Evolutionary conservation across 2,329 filamentous ascomycete genomes (phyloP).

Genomic region (Aspergillus tamarii): DNA sequence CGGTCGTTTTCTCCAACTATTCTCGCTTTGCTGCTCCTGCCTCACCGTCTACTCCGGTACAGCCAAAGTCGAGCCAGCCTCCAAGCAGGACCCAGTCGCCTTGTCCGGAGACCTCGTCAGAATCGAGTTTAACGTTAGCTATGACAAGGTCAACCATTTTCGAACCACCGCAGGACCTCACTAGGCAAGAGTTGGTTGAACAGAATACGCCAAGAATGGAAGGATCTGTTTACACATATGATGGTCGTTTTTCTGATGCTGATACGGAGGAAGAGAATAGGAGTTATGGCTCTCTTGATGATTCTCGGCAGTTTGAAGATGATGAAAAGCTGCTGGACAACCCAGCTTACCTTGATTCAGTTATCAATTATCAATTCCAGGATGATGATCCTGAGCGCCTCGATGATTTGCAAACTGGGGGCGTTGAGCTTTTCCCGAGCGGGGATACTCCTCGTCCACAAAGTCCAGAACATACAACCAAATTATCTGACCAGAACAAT

Average conservation of each 20-base stretch:
- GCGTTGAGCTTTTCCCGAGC: conserved; percentile 8
- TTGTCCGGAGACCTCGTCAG: conserved; percentile 25
- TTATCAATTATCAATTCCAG: conserved; percentile 39
- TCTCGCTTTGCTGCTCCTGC: conserved; percentile 39
- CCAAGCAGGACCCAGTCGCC: conserved; percentile 34
- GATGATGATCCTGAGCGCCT: conserved; percentile 36
- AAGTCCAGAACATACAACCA: conserved; percentile 16
- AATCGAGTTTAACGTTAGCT: conserved; percentile 29
- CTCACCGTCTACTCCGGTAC: conserved; percentile 38
- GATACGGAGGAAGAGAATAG: conserved; percentile 38
- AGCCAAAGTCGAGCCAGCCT: conserved; percentile 35
- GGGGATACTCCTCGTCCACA: conserved; percentile 23
- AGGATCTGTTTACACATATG: conserved; percentile 37
- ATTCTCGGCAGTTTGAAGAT: conserved; percentile 30
- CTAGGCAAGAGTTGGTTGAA: conserved; percentile 1
- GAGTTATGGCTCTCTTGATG: conserved; percentile 29
- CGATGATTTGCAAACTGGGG: conserved; percentile 17
- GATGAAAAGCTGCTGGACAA: conserved; percentile 40
- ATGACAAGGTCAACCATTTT: conserved; percentile 46
- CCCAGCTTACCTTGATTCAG: conserved; percentile 43
- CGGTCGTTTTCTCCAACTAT: conserved; percentile 52
- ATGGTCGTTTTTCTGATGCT: conserved; percentile 48
- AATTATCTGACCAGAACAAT: conserved; percentile 3
- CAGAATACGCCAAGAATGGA: conserved; percentile 26
- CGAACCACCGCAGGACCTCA: conserved; percentile 27